Conservation (phyloP, 1,139 yeast genomes). For the Hemisphaericaspora xylofermentans region DNA sequence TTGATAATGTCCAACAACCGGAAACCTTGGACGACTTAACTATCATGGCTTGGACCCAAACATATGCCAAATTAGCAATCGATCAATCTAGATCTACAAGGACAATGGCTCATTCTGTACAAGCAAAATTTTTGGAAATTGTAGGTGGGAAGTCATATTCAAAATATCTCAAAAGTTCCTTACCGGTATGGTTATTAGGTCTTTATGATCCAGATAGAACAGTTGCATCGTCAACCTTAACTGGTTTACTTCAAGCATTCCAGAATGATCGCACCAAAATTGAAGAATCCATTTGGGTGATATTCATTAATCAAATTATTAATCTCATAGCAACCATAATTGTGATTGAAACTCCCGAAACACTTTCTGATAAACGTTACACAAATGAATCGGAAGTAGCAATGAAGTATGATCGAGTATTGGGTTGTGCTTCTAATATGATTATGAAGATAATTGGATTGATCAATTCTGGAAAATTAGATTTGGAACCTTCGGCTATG, state of each 20-base stretch:
- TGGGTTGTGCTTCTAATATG: slow-evolving; percentile 52
- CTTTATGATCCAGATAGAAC: slow-evolving; percentile 64
- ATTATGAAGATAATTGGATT: slow-evolving; percentile 39
- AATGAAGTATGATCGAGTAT: slow-evolving; percentile 63
- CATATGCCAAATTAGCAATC: slow-evolving; percentile 75
- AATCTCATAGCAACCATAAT: slow-evolving; percentile 54
- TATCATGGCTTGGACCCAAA: slow-evolving; percentile 71
- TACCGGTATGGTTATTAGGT: slow-evolving; percentile 75
- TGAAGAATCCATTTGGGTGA: slow-evolving; percentile 52
- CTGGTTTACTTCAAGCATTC: slow-evolving; percentile 53
- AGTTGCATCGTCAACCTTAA: slow-evolving; percentile 53
- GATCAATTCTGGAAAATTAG: slow-evolving; percentile 16
- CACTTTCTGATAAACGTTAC: slow-evolving; percentile 76
- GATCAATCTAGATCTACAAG: slow-evolving; percentile 71
- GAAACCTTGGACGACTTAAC: slow-evolving; percentile 46
- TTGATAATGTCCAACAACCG: slow-evolving; percentile 21
- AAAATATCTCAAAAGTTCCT: slow-evolving; percentile 65
- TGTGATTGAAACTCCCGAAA: slow-evolving; percentile 54
- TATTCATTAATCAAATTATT: slow-evolving; percentile 57
- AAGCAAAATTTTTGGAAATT: slow-evolving; percentile 45
- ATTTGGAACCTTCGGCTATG: slow-evolving; percentile 5
- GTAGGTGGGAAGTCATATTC: slow-evolving; percentile 62
- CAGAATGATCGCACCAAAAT: slow-evolving; percentile 57
- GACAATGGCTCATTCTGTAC: slow-evolving; percentile 58
- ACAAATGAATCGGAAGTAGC: slow-evolving; percentile 65